Evolutionary conservation across 2,329 filamentous ascomycete genomes (phyloP), one percentile per base, ranked within the genome.

Genomic region (Clarireedia sp.): DNA sequence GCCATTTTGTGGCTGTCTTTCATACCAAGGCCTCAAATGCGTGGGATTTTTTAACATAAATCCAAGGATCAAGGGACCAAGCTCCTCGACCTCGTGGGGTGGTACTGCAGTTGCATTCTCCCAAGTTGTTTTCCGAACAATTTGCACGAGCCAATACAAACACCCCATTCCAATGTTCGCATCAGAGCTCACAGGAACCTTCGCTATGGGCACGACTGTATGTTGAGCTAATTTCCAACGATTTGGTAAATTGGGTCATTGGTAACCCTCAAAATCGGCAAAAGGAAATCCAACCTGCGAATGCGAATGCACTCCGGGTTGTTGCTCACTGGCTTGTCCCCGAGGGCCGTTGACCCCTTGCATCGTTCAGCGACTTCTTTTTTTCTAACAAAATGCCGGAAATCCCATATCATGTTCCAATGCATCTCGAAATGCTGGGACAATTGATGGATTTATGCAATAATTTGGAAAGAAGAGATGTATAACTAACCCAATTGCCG

Each of bases 141-240:
- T 41, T 41, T n/a, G 3, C 3, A 41, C 12, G 29, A 33, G 29
- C 29, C 10, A 33, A 33, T 33, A 33, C 29, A 33, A 33, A 12
- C 12, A 2, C 7, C 26, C 7, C 26, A 3, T 23, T 29, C 26
- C 8, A 9, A 29, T 29, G 26, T 29, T 29, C 29, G 10, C 9
- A 33, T 33, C 29, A 33, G 12, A 33, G 10, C 9, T 33, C 29
- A 12, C 29, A 12, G 29, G 29, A 33, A 12, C 19, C 19, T 37
- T 33, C 33, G 50, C 50, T 47, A 47, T 47, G 41, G 50, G 50
- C 29, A 52, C 21, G 40, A 37, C 44, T 19, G n/a, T n/a, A n/a
- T n/a, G 26, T 16, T 16, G 29, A 12, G 29, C 9, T 10, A 33
- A 12, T 33, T 33, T 33, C 29, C 10, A 33, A 12, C 9, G 3